phyloP scores from a whole-genome alignment of 2,329 filamentous ascomycete genomes.

The Furcasterigmium sp. region DNA sequence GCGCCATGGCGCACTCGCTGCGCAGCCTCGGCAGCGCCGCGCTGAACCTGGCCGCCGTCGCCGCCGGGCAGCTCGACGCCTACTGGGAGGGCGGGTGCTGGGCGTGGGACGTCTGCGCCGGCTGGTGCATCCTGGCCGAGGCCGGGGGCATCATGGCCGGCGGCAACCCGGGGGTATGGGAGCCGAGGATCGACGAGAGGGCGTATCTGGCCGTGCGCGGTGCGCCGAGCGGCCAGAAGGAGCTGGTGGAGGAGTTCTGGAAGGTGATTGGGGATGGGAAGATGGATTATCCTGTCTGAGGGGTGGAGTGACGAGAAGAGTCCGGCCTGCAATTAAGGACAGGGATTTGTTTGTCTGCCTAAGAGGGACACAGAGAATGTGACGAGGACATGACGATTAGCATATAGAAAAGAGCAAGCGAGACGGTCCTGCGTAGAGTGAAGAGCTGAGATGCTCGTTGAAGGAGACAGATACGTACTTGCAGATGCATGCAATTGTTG shows the following conservation, averaged over 20 bases:
- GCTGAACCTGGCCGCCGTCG: constrained; percentile 68
- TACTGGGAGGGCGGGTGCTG: constrained; percentile 85
- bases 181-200: constrained; percentile 52
- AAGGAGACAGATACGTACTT: too few relatives aligned
- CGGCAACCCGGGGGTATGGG: constrained; percentile 70
- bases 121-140: constrained; percentile 71
- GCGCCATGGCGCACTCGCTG: constrained; percentile 71
- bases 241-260: constrained; percentile 63
- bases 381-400: too few relatives aligned
- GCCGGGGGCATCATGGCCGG: constrained; percentile 68
- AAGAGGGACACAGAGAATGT: too few relatives aligned
- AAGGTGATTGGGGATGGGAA: constrained; percentile 47
- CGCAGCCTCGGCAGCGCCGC: constrained; percentile 69
- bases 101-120: constrained; percentile 82
- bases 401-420: too few relatives aligned
- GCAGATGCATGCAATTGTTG: too few relatives aligned
- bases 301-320: too few relatives aligned
- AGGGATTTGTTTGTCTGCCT: too few relatives aligned
- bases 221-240: constrained; percentile 53
- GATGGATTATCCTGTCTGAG: constrained; percentile 37
- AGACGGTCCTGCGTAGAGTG: too few relatives aligned
- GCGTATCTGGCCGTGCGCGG: constrained; percentile 60
- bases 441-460: too few relatives aligned
- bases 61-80: constrained; percentile 63
- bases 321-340: too few relatives aligned